phyloP scores from a whole-genome alignment of 352 stramenopile species.

The Pythium rishiriense region DNA sequence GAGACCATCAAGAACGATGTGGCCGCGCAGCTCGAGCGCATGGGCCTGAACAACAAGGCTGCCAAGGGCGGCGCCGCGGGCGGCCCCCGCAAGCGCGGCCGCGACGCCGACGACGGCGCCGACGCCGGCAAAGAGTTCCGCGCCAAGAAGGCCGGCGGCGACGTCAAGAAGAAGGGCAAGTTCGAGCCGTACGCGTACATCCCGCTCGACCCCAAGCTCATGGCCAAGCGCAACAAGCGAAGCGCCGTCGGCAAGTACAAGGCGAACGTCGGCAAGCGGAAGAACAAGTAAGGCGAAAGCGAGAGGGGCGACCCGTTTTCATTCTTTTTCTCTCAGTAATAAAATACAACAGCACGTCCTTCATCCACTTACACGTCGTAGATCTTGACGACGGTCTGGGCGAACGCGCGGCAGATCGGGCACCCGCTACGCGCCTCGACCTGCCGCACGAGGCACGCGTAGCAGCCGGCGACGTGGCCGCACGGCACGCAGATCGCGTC shows the following conservation, averaged over 20 bases:
- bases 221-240: slow-evolving; percentile 89
- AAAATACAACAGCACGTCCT: too few relatives aligned
- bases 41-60: slow-evolving; percentile 72
- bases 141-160: slow-evolving; percentile 94
- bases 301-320: neutral
- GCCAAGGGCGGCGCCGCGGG: slow-evolving; percentile 21
- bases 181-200: slow-evolving; percentile 98
- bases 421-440: slow-evolving; percentile 32
- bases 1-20: slow-evolving; percentile 81
- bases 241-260: slow-evolving; percentile 77
- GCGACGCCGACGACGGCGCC: slow-evolving; percentile 49
- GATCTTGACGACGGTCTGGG: slow-evolving; percentile 45
- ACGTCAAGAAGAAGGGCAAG: slow-evolving; percentile 97
- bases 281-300: slow-evolving; percentile 32
- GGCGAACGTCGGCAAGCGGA: slow-evolving; percentile 75
- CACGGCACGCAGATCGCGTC: slow-evolving; percentile 69
- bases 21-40: slow-evolving; percentile 74
- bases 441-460: slow-evolving; percentile 43
- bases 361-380: slow-evolving; percentile 36
- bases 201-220: slow-evolving; percentile 95
- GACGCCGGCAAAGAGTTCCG: slow-evolving; percentile 91
- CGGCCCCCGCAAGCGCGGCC: slow-evolving; percentile 56
- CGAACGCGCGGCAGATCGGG: slow-evolving; percentile 43
- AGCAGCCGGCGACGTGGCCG: slow-evolving; percentile 60
- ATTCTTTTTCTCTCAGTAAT: too few relatives aligned